These are phyloP conservation scores for Termitomyces sp. DNA, from an alignment of 768 basidiomycete species.

Conservation along the genomic window DNA sequence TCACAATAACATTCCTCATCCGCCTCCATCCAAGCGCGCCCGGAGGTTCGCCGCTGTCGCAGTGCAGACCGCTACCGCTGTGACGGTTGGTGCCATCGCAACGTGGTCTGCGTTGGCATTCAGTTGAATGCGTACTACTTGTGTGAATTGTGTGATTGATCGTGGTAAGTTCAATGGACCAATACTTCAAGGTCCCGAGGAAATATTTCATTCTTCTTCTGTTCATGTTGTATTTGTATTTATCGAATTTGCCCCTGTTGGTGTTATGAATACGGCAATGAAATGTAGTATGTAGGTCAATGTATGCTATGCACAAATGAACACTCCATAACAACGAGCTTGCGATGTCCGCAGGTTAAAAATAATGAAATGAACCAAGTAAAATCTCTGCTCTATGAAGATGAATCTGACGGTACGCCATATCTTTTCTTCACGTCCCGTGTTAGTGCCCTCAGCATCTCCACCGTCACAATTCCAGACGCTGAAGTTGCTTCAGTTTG, in stretches of 20 bases:
- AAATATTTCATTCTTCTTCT: not conserved
- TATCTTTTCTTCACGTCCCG: slow-evolving; percentile 50
- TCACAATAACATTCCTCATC: not conserved
- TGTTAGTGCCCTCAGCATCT: slow-evolving; percentile 61
- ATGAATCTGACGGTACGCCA: slow-evolving; percentile 11
- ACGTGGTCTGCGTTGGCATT: slow-evolving; percentile 75
- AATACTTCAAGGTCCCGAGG: not conserved
- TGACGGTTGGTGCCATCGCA: slow-evolving; percentile 63
- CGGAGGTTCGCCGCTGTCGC: slow-evolving; percentile 38
- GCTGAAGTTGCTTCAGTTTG: slow-evolving; percentile 20
- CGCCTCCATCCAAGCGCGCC: slow-evolving; percentile 37
- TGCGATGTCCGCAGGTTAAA: not conserved
- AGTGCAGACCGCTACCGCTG: slow-evolving; percentile 56
- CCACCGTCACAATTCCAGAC: slow-evolving; percentile 42
- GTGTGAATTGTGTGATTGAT: not conserved
- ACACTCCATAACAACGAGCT: not conserved
- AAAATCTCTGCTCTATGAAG: not conserved
- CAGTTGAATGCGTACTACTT: slow-evolving; percentile 26
- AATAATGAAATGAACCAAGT: not conserved
- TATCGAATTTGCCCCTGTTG: not conserved
- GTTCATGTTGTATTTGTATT: not conserved
- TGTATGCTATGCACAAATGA: not conserved
- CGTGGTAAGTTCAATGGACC: not conserved
- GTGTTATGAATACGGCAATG: not conserved
- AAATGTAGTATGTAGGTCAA: not conserved